Base-by-base conservation (phyloP, 2,329 filamentous ascomycete species). In the Penicillium psychrosexuale region DNA sequence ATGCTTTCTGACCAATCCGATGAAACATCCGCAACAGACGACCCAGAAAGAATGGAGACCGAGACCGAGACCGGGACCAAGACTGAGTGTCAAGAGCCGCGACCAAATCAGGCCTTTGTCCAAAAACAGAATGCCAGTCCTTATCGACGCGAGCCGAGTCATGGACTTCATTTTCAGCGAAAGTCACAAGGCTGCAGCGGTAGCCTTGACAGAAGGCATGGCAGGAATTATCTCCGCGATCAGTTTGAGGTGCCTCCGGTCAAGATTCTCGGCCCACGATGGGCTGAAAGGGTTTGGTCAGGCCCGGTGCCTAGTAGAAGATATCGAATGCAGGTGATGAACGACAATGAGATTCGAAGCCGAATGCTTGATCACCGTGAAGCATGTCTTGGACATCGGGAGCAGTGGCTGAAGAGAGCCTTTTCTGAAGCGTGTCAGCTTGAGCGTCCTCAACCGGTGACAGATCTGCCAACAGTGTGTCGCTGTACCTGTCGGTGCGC, bases 341-440 rank as follows among this genome's bases (percentile, higher is more conserved):
- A 57, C 38, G 60, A 59, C 13, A 42, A 68, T 51, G 66, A 69
- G 30, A 55, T 67, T 27, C 64, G 68, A 8, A 64, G 53, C 44
- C 67, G 63, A 34, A 61, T 69, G 43, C 64, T 71, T 36, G 62
- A 65, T 27, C 60, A 66, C 13, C 65, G 66, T 28, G 66, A 69
- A 47, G 62, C 65, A 36, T 52, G 60, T 17, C 51, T 69, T 49
- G 61, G 64, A 42, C 59, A 56, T 13, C 64, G 66, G 27, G 66
- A 69, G 56, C 61, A 58, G 33, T 58, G 61, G 48, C 52, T 66
- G 37, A 62, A 66, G 47, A 64, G 63, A 37, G 59, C 30, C 13
- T 47, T 59, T 43, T 50, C 49, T 19, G 50, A 49, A 33, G 51
- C 51, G 17, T 55, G 40, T 22, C 45, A 58, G 33, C 19, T 55